Evolutionary conservation across 305 asterid genomes (phyloP).

Genomic region (Solanum chacoense): DNA sequence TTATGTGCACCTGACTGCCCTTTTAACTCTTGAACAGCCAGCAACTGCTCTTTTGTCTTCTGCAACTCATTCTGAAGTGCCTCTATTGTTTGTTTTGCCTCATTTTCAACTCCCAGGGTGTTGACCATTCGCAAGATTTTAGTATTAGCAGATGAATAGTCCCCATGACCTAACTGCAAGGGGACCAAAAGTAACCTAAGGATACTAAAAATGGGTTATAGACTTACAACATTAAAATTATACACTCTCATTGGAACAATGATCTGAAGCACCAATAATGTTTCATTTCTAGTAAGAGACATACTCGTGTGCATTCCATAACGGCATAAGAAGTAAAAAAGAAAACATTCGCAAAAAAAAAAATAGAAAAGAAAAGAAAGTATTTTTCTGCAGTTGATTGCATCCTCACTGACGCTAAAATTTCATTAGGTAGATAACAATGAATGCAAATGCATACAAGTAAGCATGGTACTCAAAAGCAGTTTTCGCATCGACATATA

Average conservation of each 20-base stretch:
- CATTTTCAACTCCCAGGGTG: conserved; percentile 79
- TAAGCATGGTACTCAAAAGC: background rate
- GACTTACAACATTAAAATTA: background rate
- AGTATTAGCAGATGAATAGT: conserved; percentile 82
- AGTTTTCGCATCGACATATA: background rate
- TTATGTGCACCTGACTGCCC: conserved; percentile 58
- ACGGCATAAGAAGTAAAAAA: background rate
- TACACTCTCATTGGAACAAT: background rate
- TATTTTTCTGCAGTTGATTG: background rate
- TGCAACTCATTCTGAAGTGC: conserved; percentile 88
- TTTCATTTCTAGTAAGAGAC: background rate
- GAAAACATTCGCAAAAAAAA: background rate
- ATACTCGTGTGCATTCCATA: background rate
- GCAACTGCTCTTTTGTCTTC: conserved; percentile 83
- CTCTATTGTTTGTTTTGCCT: conserved; percentile 92
- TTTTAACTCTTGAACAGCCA: conserved; percentile 90
- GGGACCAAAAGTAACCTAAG: background rate
- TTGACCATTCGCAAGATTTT: conserved; percentile 93
- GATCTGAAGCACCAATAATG: background rate
- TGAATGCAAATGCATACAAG: background rate
- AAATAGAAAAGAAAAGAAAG: background rate
- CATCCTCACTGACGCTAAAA: background rate
- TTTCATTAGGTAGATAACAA: background rate
- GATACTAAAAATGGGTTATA: background rate
- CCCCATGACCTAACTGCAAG: conserved; percentile 91